Conservation (phyloP, 164 flowering plant genomes). For the Nymphaea colorata region DNA sequence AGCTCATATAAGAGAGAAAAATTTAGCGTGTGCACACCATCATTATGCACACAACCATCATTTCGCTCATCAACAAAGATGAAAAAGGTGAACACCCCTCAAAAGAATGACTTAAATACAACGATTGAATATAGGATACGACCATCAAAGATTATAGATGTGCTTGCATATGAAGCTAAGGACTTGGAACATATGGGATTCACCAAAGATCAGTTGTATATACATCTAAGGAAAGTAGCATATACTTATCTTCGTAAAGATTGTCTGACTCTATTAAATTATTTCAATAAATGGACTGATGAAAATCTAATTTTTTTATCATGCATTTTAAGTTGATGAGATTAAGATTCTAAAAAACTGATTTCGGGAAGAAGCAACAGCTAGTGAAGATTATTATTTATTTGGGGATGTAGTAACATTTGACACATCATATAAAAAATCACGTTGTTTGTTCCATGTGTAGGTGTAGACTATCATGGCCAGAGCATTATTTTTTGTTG, state of each 20-base stretch:
- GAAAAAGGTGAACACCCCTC: no score
- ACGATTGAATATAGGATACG: no score
- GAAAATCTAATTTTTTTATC: background rate
- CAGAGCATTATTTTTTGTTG: constrained; percentile 4
- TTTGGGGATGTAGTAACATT: constrained; percentile 5
- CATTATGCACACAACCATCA: background rate
- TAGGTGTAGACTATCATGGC: constrained; percentile 6
- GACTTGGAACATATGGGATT: no score
- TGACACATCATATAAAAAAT: constrained; percentile 5
- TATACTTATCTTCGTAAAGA: no score
- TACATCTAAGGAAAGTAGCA: no score
- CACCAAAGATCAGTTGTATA: no score
- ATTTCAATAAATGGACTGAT: background rate
- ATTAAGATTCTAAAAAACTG: background rate
- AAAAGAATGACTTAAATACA: no score
- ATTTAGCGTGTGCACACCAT: no score
- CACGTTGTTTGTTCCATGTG: constrained; percentile 3
- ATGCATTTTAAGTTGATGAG: background rate
- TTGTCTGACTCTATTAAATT: background rate
- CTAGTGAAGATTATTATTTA: background rate
- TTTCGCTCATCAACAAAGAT: no score
- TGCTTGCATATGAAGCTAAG: no score
- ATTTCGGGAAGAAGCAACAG: constrained; percentile 5
- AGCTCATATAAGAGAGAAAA: no score
- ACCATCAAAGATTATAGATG: no score